phyloP scores from a whole-genome alignment of 2,329 filamentous ascomycete species.

The Camptophora hylomeconis region DNA sequence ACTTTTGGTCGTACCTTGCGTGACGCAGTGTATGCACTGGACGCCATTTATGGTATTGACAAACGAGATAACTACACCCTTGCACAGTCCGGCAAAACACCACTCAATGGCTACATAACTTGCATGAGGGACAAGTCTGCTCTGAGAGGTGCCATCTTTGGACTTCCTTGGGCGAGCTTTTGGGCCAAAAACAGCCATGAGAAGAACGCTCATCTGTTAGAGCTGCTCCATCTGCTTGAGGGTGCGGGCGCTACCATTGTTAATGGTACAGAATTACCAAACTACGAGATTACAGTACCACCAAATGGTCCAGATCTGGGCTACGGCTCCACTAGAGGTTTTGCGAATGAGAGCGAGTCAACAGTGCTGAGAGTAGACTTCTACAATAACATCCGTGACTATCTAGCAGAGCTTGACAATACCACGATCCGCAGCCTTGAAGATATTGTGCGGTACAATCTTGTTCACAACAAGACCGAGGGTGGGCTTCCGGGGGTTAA shows the following conservation, averaged over 20 bases:
- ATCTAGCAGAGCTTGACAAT: constrained; percentile 50
- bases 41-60: constrained; percentile 56
- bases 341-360: constrained; percentile 61
- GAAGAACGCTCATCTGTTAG: constrained; percentile 42
- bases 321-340: constrained; percentile 48
- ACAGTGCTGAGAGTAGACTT: constrained; percentile 57
- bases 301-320: constrained; percentile 65
- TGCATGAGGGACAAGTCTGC: constrained; percentile 41
- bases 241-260: constrained; percentile 53
- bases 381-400: constrained; percentile 49
- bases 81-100: constrained; percentile 42
- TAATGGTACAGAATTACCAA: constrained; percentile 56
- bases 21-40: constrained; percentile 54
- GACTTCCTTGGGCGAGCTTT: constrained; percentile 59
- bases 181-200: constrained; percentile 49
- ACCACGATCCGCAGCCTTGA: constrained; percentile 46
- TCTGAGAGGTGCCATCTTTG: constrained; percentile 52
- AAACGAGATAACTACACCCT: constrained; percentile 52
- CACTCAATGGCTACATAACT: constrained; percentile 42
- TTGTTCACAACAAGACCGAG: constrained; percentile 51
- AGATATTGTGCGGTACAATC: constrained; percentile 53
- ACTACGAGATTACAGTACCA: constrained; percentile 48
- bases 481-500: constrained; percentile 46
- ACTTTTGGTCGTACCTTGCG: constrained; percentile 53
- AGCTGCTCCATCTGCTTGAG: constrained; percentile 41